phyloP scores from a whole-genome alignment of 2,329 filamentous ascomycete genomes.

The Botrytis fragariae region DNA sequence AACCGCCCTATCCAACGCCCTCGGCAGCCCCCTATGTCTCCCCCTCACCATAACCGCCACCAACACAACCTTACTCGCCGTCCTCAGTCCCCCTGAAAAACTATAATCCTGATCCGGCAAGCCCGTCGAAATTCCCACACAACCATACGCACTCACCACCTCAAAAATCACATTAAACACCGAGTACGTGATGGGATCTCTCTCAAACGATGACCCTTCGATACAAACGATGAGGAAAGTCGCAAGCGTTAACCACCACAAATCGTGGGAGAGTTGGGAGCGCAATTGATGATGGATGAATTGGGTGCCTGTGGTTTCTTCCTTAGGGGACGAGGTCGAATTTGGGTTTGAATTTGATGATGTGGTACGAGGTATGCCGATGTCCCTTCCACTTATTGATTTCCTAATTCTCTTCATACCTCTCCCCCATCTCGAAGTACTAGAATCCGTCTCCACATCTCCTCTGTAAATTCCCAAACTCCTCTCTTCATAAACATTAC shows the following conservation, averaged over 20 bases:
- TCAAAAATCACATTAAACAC: constrained; percentile 62
- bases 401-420: not conserved
- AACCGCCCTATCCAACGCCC: constrained; percentile 54
- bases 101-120: constrained; percentile 53
- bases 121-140: constrained; percentile 59
- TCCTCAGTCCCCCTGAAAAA: constrained; percentile 54
- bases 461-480: constrained; percentile 58
- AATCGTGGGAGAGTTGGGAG: constrained; percentile 63
- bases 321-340: not conserved
- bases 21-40: constrained; percentile 55
- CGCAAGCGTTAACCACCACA: constrained; percentile 63
- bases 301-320: not conserved
- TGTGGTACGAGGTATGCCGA: not conserved
- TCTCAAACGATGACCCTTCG: constrained; percentile 54
- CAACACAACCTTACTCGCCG: constrained; percentile 56
- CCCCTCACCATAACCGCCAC: constrained; percentile 57
- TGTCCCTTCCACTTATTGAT: constrained; percentile 10
- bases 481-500: constrained; percentile 70
- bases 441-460: constrained; percentile 17
- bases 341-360: not conserved
- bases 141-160: constrained; percentile 57
- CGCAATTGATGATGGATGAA: constrained; percentile 49
- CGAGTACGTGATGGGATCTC: constrained; percentile 51
- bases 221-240: constrained; percentile 59
- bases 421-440: constrained; percentile 18